Evolutionary conservation across 2,329 filamentous ascomycete genomes (phyloP).

Genomic region (Botrytis hyacinthi): DNA sequence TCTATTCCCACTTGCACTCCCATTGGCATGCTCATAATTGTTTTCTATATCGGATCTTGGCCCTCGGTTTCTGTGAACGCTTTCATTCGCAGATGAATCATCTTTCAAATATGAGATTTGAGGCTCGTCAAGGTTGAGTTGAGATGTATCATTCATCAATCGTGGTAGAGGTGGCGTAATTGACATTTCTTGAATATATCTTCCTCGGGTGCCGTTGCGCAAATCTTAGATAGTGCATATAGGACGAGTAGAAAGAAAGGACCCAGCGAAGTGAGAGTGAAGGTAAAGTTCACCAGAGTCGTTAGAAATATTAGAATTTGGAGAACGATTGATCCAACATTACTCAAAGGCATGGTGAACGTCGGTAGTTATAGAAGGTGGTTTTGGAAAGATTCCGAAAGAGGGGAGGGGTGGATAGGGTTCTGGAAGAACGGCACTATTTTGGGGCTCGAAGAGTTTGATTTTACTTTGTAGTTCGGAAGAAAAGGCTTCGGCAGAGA

Average conservation of each 20-base stretch:
- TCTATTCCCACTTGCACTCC: conserved; percentile 13
- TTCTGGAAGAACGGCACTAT: not conserved
- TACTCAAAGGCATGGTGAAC: conserved; percentile 48
- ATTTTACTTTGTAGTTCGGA: not conserved
- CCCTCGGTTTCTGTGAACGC: not conserved
- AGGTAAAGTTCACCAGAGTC: conserved; percentile 52
- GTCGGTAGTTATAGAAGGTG: not conserved
- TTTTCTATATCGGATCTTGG: conserved; percentile 16
- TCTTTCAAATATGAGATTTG: not conserved
- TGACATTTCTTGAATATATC: conserved; percentile 42
- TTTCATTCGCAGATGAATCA: not conserved
- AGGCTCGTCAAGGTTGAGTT: conserved; percentile 42
- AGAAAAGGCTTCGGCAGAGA: not conserved
- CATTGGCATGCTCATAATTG: conserved; percentile 16
- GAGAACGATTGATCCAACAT: conserved; percentile 52
- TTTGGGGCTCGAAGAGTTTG: not conserved
- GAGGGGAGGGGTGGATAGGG: not conserved
- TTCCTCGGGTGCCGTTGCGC: conserved; percentile 49
- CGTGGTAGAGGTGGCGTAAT: conserved; percentile 35
- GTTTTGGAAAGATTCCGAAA: not conserved
- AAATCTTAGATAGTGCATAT: conserved; percentile 50
- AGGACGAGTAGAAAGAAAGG: conserved; percentile 47
- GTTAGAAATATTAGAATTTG: conserved; percentile 54
- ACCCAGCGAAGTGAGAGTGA: conserved; percentile 50
- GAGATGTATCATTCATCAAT: conserved; percentile 28